Conservation (phyloP, 139 green algal species). For the Chlorella sp. region DNA sequence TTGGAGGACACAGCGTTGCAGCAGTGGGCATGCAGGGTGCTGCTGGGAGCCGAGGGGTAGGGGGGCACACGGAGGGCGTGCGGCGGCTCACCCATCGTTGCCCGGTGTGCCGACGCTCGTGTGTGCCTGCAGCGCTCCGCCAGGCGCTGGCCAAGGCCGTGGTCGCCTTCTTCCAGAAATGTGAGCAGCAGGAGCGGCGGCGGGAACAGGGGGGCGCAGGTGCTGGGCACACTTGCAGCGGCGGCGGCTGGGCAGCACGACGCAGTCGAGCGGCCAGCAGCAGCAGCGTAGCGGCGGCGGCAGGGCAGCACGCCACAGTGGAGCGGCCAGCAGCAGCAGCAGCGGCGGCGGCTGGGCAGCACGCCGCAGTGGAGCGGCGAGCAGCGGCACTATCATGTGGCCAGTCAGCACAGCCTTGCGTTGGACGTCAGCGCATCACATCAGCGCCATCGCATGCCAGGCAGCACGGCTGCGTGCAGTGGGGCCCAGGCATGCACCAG, state of each 20-base stretch:
- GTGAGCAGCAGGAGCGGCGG: slow-evolving; percentile 26
- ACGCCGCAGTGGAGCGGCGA: neutral
- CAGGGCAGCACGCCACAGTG: neutral
- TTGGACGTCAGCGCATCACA: neutral
- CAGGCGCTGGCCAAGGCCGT: slow-evolving; percentile 98
- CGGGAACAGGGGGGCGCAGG: neutral
- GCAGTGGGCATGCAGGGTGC: neutral
- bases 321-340: neutral
- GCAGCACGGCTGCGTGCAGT: no score
- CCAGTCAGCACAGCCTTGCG: neutral
- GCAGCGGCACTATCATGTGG: neutral
- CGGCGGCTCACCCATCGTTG: neutral
- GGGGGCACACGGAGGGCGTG: neutral
- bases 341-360: neutral
- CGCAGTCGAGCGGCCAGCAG: neutral
- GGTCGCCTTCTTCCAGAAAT: slow-evolving; percentile 99
- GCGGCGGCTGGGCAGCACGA: neutral
- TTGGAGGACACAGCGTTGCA: neutral
- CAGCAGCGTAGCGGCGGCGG: no score
- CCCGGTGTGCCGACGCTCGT: neutral
- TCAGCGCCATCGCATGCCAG: no score
- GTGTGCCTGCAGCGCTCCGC: slow-evolving; percentile 76
- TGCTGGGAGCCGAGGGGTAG: neutral
- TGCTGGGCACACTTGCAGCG: neutral
- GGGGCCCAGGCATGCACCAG: no score